These are phyloP conservation scores for Ananas comosus DNA, from an alignment of 176 grass and related monocot genomes.

Conservation along the genomic window DNA sequence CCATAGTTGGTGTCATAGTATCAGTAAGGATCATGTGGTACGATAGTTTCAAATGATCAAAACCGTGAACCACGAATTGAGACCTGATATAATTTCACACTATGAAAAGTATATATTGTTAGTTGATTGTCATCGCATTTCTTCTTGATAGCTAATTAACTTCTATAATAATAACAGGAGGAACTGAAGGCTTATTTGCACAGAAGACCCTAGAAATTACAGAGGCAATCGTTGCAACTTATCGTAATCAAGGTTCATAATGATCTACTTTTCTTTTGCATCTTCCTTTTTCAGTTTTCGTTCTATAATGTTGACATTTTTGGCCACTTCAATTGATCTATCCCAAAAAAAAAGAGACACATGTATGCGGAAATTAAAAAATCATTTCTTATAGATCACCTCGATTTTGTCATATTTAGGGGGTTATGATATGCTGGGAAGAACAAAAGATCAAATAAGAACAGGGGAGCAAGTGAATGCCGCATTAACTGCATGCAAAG, in stretches of 20 bases:
- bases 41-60: too few species aligned
- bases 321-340: background rate
- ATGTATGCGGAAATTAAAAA: background rate
- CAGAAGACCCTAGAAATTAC: constrained; percentile 26
- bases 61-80: too few species aligned
- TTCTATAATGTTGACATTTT: background rate
- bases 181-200: constrained; percentile 39
- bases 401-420: constrained; percentile 20
- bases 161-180: constrained; percentile 18
- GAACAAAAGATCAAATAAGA: constrained; percentile 37
- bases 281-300: background rate
- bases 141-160: background rate
- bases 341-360: too few species aligned
- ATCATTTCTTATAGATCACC: too few species aligned
- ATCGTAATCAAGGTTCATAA: constrained; percentile 17
- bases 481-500: constrained; percentile 24
- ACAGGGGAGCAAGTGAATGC: constrained; percentile 38
- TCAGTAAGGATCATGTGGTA: background rate
- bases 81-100: too few species aligned
- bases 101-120: background rate
- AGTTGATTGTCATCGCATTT: background rate
- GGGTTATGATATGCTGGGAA: constrained; percentile 44
- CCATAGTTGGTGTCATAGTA: background rate
- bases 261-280: background rate
- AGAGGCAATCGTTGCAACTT: constrained; percentile 7